Percentiles rank a stretch among this genome's conserved stretches.
These are phyloP conservation scores for Cercospora beticola DNA, from an alignment of 2,329 filamentous ascomycete species.

Conservation along the genomic window DNA sequence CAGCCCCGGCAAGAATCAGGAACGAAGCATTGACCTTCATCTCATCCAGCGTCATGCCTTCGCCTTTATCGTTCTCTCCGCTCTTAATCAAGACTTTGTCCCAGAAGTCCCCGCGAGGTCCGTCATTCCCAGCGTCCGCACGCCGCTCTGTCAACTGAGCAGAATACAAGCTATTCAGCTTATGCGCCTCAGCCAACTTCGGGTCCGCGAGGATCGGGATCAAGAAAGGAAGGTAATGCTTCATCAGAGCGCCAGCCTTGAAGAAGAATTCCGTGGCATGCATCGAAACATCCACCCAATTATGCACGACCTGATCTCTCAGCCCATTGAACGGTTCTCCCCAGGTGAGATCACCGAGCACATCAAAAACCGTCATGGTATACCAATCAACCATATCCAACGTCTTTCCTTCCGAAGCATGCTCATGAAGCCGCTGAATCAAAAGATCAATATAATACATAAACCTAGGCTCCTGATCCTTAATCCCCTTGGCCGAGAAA, in stretches of 20 bases:
- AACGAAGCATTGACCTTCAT: background rate
- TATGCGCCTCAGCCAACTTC: background rate
- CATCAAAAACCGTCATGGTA: background rate
- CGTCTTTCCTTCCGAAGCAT: background rate
- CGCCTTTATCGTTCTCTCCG: background rate
- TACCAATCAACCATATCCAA: background rate
- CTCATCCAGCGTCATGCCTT: background rate
- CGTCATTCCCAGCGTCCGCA: background rate
- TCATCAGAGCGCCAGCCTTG: background rate
- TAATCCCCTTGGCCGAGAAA: background rate
- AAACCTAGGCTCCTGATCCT: background rate
- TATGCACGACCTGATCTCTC: background rate
- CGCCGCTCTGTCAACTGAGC: background rate
- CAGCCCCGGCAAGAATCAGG: background rate
- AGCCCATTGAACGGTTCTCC: background rate
- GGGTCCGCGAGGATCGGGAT: background rate
- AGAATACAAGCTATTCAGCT: background rate
- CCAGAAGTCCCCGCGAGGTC: background rate
- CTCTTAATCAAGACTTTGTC: background rate
- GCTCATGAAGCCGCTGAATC: background rate
- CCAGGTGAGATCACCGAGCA: background rate
- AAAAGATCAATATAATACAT: background rate
- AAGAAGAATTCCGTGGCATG: background rate
- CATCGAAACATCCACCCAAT: background rate
- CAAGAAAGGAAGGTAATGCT: background rate